Conservation (phyloP, 2,329 filamentous ascomycete species). For the Neopestalotiopsis clavispora region DNA sequence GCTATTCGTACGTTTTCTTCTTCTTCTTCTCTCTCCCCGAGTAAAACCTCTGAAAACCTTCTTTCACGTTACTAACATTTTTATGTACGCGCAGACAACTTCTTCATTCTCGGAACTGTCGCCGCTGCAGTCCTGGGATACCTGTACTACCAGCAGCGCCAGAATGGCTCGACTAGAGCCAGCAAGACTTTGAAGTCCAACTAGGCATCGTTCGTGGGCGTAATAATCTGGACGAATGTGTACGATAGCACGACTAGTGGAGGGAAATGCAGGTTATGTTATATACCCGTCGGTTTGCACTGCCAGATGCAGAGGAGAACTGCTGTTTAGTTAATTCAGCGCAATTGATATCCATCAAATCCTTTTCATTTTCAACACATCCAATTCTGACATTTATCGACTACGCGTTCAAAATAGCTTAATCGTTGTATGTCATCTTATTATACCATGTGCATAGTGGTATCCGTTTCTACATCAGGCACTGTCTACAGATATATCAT, state of each 20-base stretch:
- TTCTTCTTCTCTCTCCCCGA: neutral
- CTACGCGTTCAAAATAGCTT: too few relatives aligned
- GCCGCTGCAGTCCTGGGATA: slow-evolving; percentile 35
- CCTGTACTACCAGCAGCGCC: slow-evolving; percentile 33
- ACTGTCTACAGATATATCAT: neutral
- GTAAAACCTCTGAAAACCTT: neutral
- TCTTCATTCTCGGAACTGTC: slow-evolving; percentile 37
- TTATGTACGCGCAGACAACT: slow-evolving; percentile 30
- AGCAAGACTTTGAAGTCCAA: slow-evolving; percentile 33
- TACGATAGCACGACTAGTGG: too few relatives aligned
- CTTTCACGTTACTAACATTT: slow-evolving; percentile 5
- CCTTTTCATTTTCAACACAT: too few relatives aligned
- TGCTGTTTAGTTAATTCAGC: too few relatives aligned
- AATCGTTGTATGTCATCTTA: neutral
- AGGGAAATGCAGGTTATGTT: too few relatives aligned
- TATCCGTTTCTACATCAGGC: neutral
- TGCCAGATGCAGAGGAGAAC: too few relatives aligned
- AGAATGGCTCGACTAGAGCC: slow-evolving; percentile 28
- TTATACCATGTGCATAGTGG: neutral
- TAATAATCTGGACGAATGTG: too few relatives aligned
- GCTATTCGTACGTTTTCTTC: slow-evolving; percentile 32
- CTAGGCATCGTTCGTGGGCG: neutral
- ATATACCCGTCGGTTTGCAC: too few relatives aligned
- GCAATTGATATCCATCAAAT: too few relatives aligned
- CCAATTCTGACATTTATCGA: too few relatives aligned